These are phyloP conservation scores for Linum tenue DNA, from an alignment of 345 rosid species.

Conservation along the genomic window DNA sequence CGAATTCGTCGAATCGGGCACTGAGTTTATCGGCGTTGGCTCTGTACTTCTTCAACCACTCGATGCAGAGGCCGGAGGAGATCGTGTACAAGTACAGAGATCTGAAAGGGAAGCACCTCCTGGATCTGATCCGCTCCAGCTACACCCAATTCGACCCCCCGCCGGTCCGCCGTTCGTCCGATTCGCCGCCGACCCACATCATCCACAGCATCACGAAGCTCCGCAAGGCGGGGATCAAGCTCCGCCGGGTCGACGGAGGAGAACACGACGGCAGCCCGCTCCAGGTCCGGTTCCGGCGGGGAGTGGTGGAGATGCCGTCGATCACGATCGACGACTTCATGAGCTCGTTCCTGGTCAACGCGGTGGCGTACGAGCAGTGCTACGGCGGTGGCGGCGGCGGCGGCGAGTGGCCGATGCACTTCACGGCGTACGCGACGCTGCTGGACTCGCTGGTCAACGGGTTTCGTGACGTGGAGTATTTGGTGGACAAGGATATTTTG, in stretches of 20 bases:
- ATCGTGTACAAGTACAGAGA: slow-evolving; percentile 22
- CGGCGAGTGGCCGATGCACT: slow-evolving; percentile 29
- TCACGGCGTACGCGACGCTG: slow-evolving; percentile 49
- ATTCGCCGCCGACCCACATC: slow-evolving; percentile 22
- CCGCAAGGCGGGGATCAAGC: slow-evolving; percentile 46
- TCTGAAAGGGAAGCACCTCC: slow-evolving; percentile 45
- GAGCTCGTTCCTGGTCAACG: slow-evolving; percentile 56
- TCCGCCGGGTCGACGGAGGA: slow-evolving; percentile 11
- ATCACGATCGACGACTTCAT: slow-evolving; percentile 62
- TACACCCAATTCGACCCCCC: slow-evolving; percentile 29
- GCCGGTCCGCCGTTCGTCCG: slow-evolving; percentile 2
- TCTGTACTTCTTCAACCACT: slow-evolving; percentile 52
- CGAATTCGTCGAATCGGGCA: slow-evolving; percentile 9
- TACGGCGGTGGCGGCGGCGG: slow-evolving; percentile 23
- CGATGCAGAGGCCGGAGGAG: slow-evolving; percentile 29
- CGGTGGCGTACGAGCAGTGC: slow-evolving; percentile 80
- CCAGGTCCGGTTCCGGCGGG: slow-evolving; percentile 39
- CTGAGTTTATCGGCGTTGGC: slow-evolving; percentile 36
- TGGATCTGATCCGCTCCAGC: slow-evolving; percentile 54
- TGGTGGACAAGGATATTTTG: slow-evolving; percentile 33
- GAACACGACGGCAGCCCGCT: slow-evolving; percentile 37
- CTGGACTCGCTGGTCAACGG: slow-evolving; percentile 46
- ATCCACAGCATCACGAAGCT: slow-evolving; percentile 68
- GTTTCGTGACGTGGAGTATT: slow-evolving; percentile 35
- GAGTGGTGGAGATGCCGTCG: slow-evolving; percentile 60